Evolutionary conservation across 106 monocot species (phyloP), one percentile per base, ranked within the genome.

Genomic region (Phalaenopsis aphrodite): DNA sequence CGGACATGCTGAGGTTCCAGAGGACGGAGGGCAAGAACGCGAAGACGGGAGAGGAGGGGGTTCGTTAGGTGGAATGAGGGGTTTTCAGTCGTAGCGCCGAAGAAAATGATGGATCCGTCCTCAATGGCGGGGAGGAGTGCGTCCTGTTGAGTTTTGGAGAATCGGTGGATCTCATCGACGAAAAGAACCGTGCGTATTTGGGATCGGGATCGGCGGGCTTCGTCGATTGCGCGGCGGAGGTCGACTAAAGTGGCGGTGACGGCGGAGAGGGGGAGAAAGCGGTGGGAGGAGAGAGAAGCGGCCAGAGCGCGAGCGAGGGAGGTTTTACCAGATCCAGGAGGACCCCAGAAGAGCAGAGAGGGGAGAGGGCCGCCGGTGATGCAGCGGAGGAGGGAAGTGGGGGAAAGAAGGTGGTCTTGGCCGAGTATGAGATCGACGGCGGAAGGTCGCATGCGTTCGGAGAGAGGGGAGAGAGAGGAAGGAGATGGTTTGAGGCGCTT

Each of bases 51-150:
- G 47, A 95, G 92, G n/a, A 95, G 88, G 3, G 92, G 95, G 14
- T 90, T 93, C 36, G 92, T 90, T 23, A 95, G 85, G 72, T 95
- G 95, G 87, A 95, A 95, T n/a, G 92, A 92, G 17, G 95, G 95
- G 78, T 95, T 95, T 79, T 95, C 92, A 8, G 95, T 95, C 56
- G 95, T 95, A 36, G 95, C 95, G 1, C 90, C 92, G 46, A 95
- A 49, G 74, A 95, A 84, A 79, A 90, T 78, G 75, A 95, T 74
- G 79, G 90, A 88, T 19, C 95, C 95, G 81, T 88, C 88, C 80
- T 95, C 95, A 78, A 94, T 77, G 77, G 94, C 90, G 42, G 95
- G 92, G 49, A 95, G 90, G 81, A 95, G 86, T 24, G 90, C 83
- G 77, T 95, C 95, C 79, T 88, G 88, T 68, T 95, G 95, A 55